These are phyloP conservation scores for Anacardium occidentale DNA, from an alignment of 345 rosid species.

Conservation along the genomic window DNA sequence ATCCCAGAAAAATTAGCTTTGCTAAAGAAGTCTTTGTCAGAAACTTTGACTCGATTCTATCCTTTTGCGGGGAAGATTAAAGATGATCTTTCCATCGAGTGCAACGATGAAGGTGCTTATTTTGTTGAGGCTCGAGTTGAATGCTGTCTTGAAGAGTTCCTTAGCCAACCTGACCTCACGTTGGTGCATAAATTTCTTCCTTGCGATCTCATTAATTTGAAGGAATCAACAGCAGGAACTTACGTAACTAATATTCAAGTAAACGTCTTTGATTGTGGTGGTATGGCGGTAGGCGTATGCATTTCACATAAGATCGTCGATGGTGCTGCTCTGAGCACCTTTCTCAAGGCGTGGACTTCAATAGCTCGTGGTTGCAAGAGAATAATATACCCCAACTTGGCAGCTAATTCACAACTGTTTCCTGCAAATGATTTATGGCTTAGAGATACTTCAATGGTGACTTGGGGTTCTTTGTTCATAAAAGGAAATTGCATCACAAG, in stretches of 20 bases:
- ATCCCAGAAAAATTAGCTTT: constrained; percentile 7
- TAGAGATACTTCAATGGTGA: constrained; percentile 18
- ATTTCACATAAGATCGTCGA: constrained; percentile 42
- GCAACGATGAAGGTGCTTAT: constrained; percentile 34
- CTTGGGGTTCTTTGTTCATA: constrained; percentile 36
- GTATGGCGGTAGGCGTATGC: constrained; percentile 39
- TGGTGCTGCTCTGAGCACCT: constrained; percentile 28
- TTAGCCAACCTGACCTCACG: constrained; percentile 22
- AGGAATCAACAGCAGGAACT: constrained; percentile 26
- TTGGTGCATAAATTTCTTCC: constrained; percentile 32
- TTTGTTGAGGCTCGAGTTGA: constrained; percentile 29
- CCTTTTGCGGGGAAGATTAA: constrained; percentile 38
- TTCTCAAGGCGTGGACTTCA: constrained; percentile 38
- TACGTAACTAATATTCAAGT: constrained; percentile 37
- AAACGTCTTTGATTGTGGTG: constrained; percentile 38
- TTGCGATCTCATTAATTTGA: constrained; percentile 1
- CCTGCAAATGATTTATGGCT: constrained; percentile 40
- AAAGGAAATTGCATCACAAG: constrained; percentile 34
- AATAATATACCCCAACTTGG: constrained; percentile 24
- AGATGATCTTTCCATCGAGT: constrained; percentile 29
- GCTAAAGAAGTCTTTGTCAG: constrained; percentile 36
- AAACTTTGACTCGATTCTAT: constrained; percentile 32
- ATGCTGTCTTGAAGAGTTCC: constrained; percentile 21
- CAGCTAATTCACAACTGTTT: constrained; percentile 29
- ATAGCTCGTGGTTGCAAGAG: constrained; percentile 11